Base-by-base conservation (phyloP, 2,329 filamentous ascomycete genomes). In the Rutstroemia sp. region DNA sequence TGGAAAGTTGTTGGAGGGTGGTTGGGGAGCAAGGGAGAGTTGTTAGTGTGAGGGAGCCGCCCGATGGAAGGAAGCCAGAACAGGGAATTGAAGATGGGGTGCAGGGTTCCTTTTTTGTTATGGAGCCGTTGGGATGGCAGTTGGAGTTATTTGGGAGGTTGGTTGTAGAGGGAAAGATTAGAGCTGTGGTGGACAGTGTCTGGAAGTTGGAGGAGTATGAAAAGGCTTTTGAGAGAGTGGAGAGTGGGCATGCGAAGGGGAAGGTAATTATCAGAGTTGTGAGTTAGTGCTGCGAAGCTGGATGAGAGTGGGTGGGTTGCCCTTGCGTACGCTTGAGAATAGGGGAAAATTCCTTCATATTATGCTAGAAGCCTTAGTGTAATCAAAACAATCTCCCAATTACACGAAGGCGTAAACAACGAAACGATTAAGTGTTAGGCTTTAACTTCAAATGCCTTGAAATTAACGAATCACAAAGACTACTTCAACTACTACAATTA, bases 191-290 rank as follows among this genome's bases (percentile, higher is more conserved):
- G 3, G 53, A 55, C 50, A 55, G 46, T 30, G 46, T 51, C 5
- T 55, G 53, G 53, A 10, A 38, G 3, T 16, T 55, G 14, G 5
- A 30, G 4, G 53, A 55, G 6, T 55, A 44, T 14, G 27, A 50
- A 14, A 55, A 51, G 39, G 53, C 53, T 1, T 51, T 51, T 51
- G 38, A 36, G 5, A 19, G 50, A 12, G 46, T 55, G 4, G 46
- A 55, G 14, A 27, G 53, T 10, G 53, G 53, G 2, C 53, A 55
- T 45, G 53, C 38, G 7, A 38, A 16, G 12, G 53, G 53, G 1
- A 55, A 51, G 3, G 53, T 55, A 4, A 19, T 51, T n/a, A 45
- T 55, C n/a, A 55, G 42, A 12, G 7, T 55, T 10, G 19, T 21
- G 5, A 23, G 49, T 2, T 54, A 42, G 16, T 14, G 10, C 9